These are phyloP conservation scores for Tylopilus sp. DNA, from an alignment of 768 basidiomycete genomes.

Conservation along the genomic window DNA sequence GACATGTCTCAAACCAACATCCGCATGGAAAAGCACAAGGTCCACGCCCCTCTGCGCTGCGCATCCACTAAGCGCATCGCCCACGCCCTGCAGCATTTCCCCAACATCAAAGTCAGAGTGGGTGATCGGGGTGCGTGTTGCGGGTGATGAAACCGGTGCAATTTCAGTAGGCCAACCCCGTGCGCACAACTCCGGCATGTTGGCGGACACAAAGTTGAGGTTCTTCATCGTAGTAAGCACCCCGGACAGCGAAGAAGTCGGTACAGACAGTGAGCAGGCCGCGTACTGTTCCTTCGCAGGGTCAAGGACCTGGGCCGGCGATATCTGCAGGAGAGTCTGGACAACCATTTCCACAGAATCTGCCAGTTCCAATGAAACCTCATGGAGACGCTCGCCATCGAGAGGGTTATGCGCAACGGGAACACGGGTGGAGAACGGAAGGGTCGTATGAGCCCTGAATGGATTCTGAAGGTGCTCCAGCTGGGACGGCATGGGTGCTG, in stretches of 20 bases:
- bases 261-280: constrained; percentile 82
- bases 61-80: constrained; percentile 81
- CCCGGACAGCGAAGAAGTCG: constrained; percentile 83
- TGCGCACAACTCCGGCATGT: constrained; percentile 49
- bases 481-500: constrained; percentile 76
- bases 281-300: constrained; percentile 93
- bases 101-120: constrained; percentile 84
- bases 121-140: constrained; percentile 14
- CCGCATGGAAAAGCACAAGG: constrained; percentile 86
- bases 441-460: constrained; percentile 32
- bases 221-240: constrained; percentile 91
- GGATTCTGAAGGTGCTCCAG: constrained; percentile 77
- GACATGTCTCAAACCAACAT: constrained; percentile 83
- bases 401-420: constrained; percentile 19
- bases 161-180: constrained; percentile 12
- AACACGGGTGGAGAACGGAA: constrained; percentile 10
- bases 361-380: constrained; percentile 82
- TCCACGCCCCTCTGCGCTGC: constrained; percentile 86
- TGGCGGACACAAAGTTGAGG: constrained; percentile 90
- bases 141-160: constrained; percentile 18
- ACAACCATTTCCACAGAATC: constrained; percentile 89
- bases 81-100: constrained; percentile 84
- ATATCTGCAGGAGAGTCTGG: constrained; percentile 87
- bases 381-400: constrained; percentile 45
- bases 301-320: constrained; percentile 86